Evolutionary conservation across 257 asterid genomes (phyloP), one percentile per base, ranked within the genome.

Genomic region (Eustoma russellianum): DNA sequence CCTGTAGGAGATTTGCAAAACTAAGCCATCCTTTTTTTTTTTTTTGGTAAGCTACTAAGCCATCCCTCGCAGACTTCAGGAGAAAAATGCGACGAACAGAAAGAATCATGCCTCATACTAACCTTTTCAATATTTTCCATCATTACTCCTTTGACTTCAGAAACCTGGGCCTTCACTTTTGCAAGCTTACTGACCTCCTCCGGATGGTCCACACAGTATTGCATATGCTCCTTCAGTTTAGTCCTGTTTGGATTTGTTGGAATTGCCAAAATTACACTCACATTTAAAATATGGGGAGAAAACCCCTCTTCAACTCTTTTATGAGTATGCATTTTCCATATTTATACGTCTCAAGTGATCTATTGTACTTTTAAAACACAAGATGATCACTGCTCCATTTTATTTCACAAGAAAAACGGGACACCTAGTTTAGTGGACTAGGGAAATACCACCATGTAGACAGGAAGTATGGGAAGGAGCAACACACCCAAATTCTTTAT

Each of bases 91-190:
- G 46, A 44, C 40, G 45, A 9, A 33, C 54, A 50, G 53, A 40
- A 52, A 17, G 15, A 15, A 17, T n/a, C 19, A 5, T 41, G 11
- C 17, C 11, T 3, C 40, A 24, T 5, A 9, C 50, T 41, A 56
- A 81, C 97, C 94, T 90, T 90, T 66, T 90, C 98, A 56, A 90
- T 90, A 68, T 90, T 90, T 57, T 90, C 98, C 94, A 86, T 90
- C 98, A 90, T 90, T 69, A 90, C 98, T 50, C 96, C 97, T 65
- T 90, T 90, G 57, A 90, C 97, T 83, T 86, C 96, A 35, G 91
- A 65, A 73, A 91, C 96, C 78, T 87, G 96, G 64, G 98, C 96
- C 76, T 83, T 84, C 77, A 91, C 96, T 78, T 87, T 78, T 3
- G 96, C 54, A 47, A 91, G 75, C 79, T 91, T 91, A 66, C 77